These are phyloP conservation scores for Gnomoniopsis sp. DNA, from an alignment of 2,329 filamentous ascomycete genomes.

Conservation along the genomic window DNA sequence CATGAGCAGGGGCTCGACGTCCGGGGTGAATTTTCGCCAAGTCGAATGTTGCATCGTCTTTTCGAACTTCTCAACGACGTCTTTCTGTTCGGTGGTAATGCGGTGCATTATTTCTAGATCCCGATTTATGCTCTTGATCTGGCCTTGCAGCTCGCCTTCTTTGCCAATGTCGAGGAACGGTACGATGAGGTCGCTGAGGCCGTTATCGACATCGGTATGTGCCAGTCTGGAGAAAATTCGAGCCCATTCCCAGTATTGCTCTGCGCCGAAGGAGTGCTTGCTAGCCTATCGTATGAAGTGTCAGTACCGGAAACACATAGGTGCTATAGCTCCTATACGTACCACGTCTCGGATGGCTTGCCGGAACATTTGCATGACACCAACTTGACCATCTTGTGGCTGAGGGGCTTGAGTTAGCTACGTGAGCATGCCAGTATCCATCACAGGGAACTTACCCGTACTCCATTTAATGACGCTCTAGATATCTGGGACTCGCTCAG, in stretches of 20 bases:
- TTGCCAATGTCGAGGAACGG: slow-evolving; percentile 38
- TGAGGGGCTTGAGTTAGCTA: not conserved
- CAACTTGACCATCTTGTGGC: slow-evolving; percentile 10
- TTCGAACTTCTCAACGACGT: slow-evolving; percentile 28
- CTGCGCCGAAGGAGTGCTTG: slow-evolving; percentile 36
- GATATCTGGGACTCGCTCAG: slow-evolving; percentile 35
- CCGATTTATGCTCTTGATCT: slow-evolving; percentile 45
- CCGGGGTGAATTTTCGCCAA: slow-evolving; percentile 16
- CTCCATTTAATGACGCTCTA: slow-evolving; percentile 37
- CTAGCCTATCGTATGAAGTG: slow-evolving; percentile 25
- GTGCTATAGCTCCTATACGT: not conserved
- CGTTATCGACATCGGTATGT: slow-evolving; percentile 23
- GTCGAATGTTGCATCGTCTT: slow-evolving; percentile 20
- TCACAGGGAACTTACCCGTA: slow-evolving; percentile 23
- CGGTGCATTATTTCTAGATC: slow-evolving; percentile 45
- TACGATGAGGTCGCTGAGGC: slow-evolving; percentile 14
- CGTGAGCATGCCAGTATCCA: too few species aligned
- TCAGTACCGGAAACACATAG: not conserved
- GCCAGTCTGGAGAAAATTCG: slow-evolving; percentile 23
- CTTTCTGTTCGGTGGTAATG: slow-evolving; percentile 33
- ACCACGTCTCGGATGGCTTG: slow-evolving; percentile 17
- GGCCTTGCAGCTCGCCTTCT: slow-evolving; percentile 38
- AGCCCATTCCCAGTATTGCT: slow-evolving; percentile 35
- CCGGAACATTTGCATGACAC: slow-evolving; percentile 13
- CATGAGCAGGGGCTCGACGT: slow-evolving; percentile 2